Evolutionary conservation across 495 filamentous ascomycete genomes (phyloP).

Genomic region (Penicillium bialowiezense): DNA sequence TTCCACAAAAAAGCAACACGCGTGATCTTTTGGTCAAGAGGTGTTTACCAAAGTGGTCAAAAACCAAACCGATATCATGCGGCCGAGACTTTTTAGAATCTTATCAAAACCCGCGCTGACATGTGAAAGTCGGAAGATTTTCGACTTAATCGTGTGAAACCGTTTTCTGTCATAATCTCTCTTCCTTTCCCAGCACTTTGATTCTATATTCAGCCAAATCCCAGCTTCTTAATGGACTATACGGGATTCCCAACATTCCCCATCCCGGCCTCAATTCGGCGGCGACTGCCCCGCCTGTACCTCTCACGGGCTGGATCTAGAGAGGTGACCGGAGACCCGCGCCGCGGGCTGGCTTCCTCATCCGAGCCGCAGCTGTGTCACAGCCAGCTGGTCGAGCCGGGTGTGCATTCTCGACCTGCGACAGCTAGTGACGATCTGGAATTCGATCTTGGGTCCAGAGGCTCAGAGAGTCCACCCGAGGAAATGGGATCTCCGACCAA

Average conservation of each 20-base stretch:
- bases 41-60: too few species aligned
- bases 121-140: conserved; percentile 1
- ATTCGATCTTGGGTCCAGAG: conserved; percentile 13
- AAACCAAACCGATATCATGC: too few species aligned
- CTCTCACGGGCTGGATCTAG: conserved; percentile 13
- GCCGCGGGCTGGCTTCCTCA: conserved; percentile 13
- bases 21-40: too few species aligned
- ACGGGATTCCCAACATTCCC: conserved; percentile 29
- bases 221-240: too few species aligned
- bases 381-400: neutral
- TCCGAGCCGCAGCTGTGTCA: conserved; percentile 15
- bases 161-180: neutral
- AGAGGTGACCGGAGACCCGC: conserved; percentile 8
- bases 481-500: conserved; percentile 16
- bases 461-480: conserved; percentile 13
- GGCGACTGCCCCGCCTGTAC: conserved; percentile 28
- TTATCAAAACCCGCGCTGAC: neutral
- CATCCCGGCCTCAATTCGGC: conserved; percentile 34
- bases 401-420: conserved; percentile 7
- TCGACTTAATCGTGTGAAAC: neutral
- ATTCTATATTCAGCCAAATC: too few species aligned
- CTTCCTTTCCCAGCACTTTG: too few species aligned
- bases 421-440: conserved; percentile 20
- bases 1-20: too few species aligned
- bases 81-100: neutral